These are phyloP conservation scores for Cladosporium velox DNA, from an alignment of 2,329 filamentous ascomycete species.

Conservation along the genomic window DNA sequence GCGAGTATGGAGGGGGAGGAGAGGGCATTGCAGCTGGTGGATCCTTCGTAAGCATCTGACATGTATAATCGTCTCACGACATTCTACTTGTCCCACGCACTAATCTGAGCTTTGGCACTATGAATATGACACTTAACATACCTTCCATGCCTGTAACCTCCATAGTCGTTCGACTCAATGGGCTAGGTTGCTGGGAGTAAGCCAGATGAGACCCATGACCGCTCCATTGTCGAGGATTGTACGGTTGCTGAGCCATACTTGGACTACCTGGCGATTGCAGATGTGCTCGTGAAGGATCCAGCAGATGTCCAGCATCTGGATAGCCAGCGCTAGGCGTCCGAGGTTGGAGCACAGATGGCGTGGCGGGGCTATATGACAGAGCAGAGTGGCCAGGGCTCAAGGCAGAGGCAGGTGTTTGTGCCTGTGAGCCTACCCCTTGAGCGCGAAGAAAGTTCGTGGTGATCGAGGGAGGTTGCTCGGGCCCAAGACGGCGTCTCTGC, in stretches of 20 bases:
- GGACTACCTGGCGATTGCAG: slow-evolving; percentile 38
- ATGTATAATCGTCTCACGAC: slow-evolving; percentile 10
- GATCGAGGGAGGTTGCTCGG: slow-evolving; percentile 45
- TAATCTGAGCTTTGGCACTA: slow-evolving; percentile 2
- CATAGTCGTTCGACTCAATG: slow-evolving; percentile 36
- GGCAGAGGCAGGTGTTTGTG: slow-evolving; percentile 44
- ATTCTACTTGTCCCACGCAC: slow-evolving; percentile 6
- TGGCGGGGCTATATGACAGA: slow-evolving; percentile 30
- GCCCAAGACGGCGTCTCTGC: slow-evolving; percentile 28
- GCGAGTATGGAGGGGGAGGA: slow-evolving; percentile 53
- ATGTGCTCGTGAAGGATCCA: slow-evolving; percentile 34
- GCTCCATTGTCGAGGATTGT: slow-evolving; percentile 55
- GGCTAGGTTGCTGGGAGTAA: slow-evolving; percentile 33
- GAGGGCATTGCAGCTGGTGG: slow-evolving; percentile 51
- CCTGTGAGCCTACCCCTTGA: slow-evolving; percentile 38
- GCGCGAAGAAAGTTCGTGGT: slow-evolving; percentile 43
- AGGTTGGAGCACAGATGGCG: slow-evolving; percentile 10
- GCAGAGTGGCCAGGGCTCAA: slow-evolving; percentile 34
- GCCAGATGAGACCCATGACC: slow-evolving; percentile 42
- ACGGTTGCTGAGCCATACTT: slow-evolving; percentile 40
- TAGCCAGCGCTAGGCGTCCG: slow-evolving; percentile 29
- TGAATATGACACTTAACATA: slow-evolving; percentile 32
- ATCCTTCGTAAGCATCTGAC: slow-evolving; percentile 18
- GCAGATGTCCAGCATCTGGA: slow-evolving; percentile 22
- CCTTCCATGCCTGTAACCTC: slow-evolving; percentile 53